A percentile compares a stretch with the other conserved stretches of the same genome.
Evolutionary conservation across 164 flowering plant genomes (phyloP).

Genomic region (Chimonanthus salicifolius): DNA sequence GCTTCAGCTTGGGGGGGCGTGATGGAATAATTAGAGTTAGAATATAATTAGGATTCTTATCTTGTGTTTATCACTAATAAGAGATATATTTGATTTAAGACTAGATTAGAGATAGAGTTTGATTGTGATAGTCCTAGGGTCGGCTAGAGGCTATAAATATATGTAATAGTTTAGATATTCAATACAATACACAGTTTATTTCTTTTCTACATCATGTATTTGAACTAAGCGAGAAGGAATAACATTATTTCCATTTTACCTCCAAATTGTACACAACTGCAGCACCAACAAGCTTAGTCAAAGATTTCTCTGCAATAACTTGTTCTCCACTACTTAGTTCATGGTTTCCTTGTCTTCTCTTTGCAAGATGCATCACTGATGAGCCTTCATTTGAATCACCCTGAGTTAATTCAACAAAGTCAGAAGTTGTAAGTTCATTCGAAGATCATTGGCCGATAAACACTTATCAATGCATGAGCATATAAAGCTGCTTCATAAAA

Average conservation of each 20-base stretch:
- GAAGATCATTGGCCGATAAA: no score
- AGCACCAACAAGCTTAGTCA: slow-evolving; percentile 69
- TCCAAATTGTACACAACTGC: slow-evolving; percentile 56
- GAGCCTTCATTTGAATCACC: slow-evolving; percentile 26
- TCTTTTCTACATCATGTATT: neutral
- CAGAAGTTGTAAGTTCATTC: no score
- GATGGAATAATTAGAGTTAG: no score
- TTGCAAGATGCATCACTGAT: slow-evolving; percentile 23
- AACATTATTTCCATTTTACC: slow-evolving; percentile 26
- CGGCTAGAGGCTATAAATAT: no score
- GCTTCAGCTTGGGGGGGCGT: no score
- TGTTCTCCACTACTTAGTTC: slow-evolving; percentile 45
- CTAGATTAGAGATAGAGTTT: no score
- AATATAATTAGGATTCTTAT: no score
- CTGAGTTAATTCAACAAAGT: slow-evolving; percentile 21
- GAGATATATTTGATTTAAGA: no score
- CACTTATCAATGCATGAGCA: neutral
- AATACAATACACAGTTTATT: no score
- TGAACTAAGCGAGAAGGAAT: neutral
- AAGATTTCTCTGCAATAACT: slow-evolving; percentile 43
- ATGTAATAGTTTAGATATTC: no score
- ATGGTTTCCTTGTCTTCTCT: slow-evolving; percentile 35
- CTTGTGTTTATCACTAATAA: no score
- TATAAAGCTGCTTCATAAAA: neutral
- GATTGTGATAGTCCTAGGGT: no score